Conservation (phyloP, 345 rosid genomes). For the Brassica juncea region DNA sequence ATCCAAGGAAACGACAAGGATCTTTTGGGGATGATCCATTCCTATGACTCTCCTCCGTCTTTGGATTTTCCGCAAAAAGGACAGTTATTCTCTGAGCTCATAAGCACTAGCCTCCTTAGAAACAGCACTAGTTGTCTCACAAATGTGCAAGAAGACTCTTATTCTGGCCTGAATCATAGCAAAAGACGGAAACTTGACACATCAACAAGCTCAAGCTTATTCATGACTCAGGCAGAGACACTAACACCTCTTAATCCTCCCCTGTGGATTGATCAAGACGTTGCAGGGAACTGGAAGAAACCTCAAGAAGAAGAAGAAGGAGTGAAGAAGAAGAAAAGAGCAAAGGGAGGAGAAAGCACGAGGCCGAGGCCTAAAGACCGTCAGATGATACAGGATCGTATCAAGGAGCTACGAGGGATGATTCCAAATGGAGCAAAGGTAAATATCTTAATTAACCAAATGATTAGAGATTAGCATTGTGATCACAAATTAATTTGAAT, state of each 20-base stretch:
- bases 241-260: constrained; percentile 38
- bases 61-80: constrained; percentile 47
- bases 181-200: constrained; percentile 57
- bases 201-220: constrained; percentile 40
- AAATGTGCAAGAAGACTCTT: constrained; percentile 26
- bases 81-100: constrained; percentile 70
- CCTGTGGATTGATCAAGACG: constrained; percentile 72
- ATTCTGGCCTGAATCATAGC: constrained; percentile 17
- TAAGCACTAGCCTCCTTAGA: constrained; percentile 67
- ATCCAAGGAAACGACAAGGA: constrained; percentile 46
- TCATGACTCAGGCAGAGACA: constrained; percentile 11
- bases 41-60: constrained; percentile 22
- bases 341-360: constrained; percentile 79
- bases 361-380: constrained; percentile 96
- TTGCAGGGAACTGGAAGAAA: constrained; percentile 44
- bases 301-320: constrained; percentile 65
- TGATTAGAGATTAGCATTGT: not conserved
- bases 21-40: constrained; percentile 48
- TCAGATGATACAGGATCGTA: constrained; percentile 91
- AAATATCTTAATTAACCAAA: constrained; percentile 21
- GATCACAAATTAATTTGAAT: not conserved
- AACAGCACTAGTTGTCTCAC: constrained; percentile 40
- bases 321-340: constrained; percentile 65
- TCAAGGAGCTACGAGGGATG: constrained; percentile 82
- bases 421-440: constrained; percentile 90